Base-by-base conservation (phyloP, 345 rosid genomes). In the Erucastrum elatum region DNA sequence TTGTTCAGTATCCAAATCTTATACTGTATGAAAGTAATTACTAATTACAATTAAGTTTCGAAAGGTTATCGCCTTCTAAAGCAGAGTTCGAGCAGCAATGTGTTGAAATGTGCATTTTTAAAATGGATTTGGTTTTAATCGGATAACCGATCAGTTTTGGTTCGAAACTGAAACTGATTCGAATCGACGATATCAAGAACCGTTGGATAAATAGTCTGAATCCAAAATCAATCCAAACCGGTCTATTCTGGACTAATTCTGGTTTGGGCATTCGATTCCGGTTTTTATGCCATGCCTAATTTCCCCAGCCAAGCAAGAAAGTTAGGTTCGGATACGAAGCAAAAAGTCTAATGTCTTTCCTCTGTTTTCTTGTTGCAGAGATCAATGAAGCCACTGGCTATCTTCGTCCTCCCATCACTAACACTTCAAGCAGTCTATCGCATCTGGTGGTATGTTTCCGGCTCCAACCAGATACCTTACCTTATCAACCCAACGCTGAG, bases 391-490 rank as follows among this genome's bases (percentile, higher is more conserved):
- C 84, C 90, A 29, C 87, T 92, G 4, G 84, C 85, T 26, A 76
- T 82, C 62, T 90, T 89, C 60, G 90, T 91, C 30, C 82, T 91
- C 53, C 98, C 97, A 44, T 90, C 90, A 49, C 71, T 90, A 3
- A 84, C 83, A 3, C 78, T 81, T 2, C 90, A 94, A 85, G 82
- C 83, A 15, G 83, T 85, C n/a, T 94, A 94, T 79, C 87, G 88
- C 41, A 86, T 94, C 26, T 94, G 98, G 97, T 94, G 98, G 97
- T 94, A 88, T 62, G 77, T 81, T 53, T 73, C 93, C 0, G 98
- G 97, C 73, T 85, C 78, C 1, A 17, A 81, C 58, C 64, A 86
- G 58, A 91, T 94, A 67, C 96, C 97, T 39, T 90, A 89, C 77
- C 70, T 83, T 0, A 74, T 76, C 4, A 89, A 87, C 84, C 73